Evolutionary conservation across 2,329 filamentous ascomycete species (phyloP), one percentile per base, ranked within the genome.

Genomic region (Aspergillus fijiensis): DNA sequence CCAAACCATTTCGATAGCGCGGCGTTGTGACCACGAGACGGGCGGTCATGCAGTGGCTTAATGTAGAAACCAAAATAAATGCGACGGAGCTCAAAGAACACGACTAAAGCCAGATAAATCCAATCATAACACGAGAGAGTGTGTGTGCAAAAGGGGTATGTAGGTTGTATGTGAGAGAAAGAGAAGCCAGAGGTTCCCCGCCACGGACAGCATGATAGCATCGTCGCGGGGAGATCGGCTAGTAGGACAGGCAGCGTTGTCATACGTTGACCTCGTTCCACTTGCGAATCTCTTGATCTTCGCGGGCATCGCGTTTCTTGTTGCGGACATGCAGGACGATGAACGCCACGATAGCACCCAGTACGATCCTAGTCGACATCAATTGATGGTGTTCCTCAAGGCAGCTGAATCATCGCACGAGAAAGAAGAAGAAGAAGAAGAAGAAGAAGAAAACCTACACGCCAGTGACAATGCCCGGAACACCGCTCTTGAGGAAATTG

Each of bases 401-500:
- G 27, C 27, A 9, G 9, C 9, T 9, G 9, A 10, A 29, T 7
- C 27, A 10, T 29, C 7, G 5, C 7, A 9, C 9, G 2, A 10
- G 27, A 29, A 16, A 19, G 39, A 35, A 29, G 39, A 11, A 19
- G 35, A 45, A n/a, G n/a, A n/a, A n/a, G n/a, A n/a, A 50, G 49
- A 49, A 33, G 27, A 12, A 11, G 12, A 16, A 5, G 5, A 19
- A 11, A 12, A 65, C 63, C 12, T 59, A 65, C 63, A 64, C 42
- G 14, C 61, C 63, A 7, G 60, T 50, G 25, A 65, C 61, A 49
- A 65, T 65, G 31, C 52, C 63, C 23, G 63, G 63, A 5, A 65
- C 57, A 16, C 63, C 63, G 45, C 57, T 65, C 53, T 64, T 65
- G n/a, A 60, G 57, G 16, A 65, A 65, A 45, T 53, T 63, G 33